A percentile compares a stretch with the other conserved stretches of the same genome.
Evolutionary conservation across 2,329 filamentous ascomycete species (phyloP).

Genomic region (Lecanicillium sp.): DNA sequence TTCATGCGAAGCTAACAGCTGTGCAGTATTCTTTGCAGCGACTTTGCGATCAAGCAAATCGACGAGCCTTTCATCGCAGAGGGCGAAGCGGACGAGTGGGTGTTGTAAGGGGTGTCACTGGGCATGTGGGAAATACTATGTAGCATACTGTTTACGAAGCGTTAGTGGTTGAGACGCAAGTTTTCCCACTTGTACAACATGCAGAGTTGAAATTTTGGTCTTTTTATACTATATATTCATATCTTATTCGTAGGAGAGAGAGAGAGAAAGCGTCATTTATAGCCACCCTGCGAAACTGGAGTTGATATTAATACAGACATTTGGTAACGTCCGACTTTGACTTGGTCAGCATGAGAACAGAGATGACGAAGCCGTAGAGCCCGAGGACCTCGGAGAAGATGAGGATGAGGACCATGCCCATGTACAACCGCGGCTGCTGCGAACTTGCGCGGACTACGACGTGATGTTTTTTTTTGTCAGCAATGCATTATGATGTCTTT

Average conservation of each 20-base stretch:
- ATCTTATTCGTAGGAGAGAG: no score
- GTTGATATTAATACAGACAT: constrained; percentile 22
- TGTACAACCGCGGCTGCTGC: constrained; percentile 41
- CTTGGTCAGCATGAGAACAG: constrained; percentile 42
- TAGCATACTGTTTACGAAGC: background rate
- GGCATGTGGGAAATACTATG: background rate
- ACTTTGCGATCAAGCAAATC: constrained; percentile 89
- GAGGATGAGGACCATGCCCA: constrained; percentile 42
- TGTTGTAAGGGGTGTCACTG: constrained; percentile 39
- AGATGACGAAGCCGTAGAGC: constrained; percentile 42
- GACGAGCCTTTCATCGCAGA: constrained; percentile 81
- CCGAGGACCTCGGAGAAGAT: constrained; percentile 42
- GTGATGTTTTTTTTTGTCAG: background rate
- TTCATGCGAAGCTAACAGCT: constrained; percentile 18
- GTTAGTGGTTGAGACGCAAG: background rate
- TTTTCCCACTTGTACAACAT: background rate
- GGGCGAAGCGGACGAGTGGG: constrained; percentile 80
- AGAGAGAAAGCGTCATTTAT: no score
- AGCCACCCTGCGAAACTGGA: no score
- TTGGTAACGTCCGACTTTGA: constrained; percentile 33
- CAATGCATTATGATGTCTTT: background rate
- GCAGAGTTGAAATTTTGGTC: no score
- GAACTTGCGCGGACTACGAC: constrained; percentile 36
- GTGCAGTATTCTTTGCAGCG: constrained; percentile 80
- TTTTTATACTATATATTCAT: no score